Percentiles rank a stretch among this genome's conserved stretches.
Conservation (phyloP, 202 grass and related monocot genomes). For the Carex sylvatica region DNA sequence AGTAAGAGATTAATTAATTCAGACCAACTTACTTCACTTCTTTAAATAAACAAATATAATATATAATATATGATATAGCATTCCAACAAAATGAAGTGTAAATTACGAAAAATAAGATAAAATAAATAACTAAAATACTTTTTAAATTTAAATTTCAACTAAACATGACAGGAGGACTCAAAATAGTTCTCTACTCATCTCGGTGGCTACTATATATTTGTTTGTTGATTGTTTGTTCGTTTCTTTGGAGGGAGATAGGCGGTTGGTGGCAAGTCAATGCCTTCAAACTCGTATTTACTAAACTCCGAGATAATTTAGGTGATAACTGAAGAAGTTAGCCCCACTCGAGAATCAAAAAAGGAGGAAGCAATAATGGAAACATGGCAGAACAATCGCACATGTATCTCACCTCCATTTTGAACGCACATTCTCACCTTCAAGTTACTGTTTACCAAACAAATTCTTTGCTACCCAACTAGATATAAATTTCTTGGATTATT, state of each 20-base stretch:
- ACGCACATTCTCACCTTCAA: not conserved
- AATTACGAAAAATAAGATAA: no score
- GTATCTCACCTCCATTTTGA: not conserved
- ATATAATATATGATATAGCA: no score
- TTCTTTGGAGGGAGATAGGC: not conserved
- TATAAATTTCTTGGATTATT: not conserved
- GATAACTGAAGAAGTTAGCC: conserved; percentile 11
- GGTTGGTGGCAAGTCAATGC: not conserved
- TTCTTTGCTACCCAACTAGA: not conserved
- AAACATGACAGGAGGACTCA: no score
- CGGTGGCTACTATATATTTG: not conserved
- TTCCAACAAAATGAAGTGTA: no score
- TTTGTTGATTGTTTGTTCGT: not conserved
- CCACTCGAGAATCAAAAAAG: conserved; percentile 7
- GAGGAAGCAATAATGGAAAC: not conserved
- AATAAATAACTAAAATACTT: no score
- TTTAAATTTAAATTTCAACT: no score
- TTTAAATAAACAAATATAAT: no score
- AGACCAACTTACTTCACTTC: no score
- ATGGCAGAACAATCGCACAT: conserved; percentile 9
- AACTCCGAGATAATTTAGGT: not conserved
- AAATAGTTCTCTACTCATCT: not conserved
- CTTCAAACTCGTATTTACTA: not conserved
- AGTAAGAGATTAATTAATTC: no score
- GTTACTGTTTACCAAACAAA: not conserved